phyloP scores from a whole-genome alignment of 2,329 filamentous ascomycete species.

The Aspergillus thermomutatus region DNA sequence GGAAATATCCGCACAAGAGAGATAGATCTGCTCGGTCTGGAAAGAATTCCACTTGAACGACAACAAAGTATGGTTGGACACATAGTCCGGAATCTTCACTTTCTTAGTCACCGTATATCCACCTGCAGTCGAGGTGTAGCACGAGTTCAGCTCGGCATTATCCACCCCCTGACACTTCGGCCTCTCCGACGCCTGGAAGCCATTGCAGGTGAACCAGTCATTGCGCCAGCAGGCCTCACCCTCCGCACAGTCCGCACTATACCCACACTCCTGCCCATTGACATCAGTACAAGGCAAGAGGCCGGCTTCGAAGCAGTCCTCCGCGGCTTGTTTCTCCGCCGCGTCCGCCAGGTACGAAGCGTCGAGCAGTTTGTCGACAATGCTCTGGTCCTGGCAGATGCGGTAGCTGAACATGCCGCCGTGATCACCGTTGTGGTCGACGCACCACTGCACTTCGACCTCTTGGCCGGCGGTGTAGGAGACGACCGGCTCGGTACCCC shows the following conservation, averaged over 20 bases:
- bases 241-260: conserved; percentile 46
- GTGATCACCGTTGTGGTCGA: conserved; percentile 56
- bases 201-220: conserved; percentile 53
- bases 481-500: conserved; percentile 44
- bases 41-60: conserved; percentile 55
- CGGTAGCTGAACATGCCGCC: conserved; percentile 57
- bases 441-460: conserved; percentile 54
- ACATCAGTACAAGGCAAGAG: conserved; percentile 51
- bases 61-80: conserved; percentile 50
- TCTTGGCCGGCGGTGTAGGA: conserved; percentile 47
- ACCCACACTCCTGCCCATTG: conserved; percentile 48
- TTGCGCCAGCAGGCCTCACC: conserved; percentile 48
- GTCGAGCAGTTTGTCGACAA: conserved; percentile 51
- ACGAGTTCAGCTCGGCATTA: conserved; percentile 42
- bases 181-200: conserved; percentile 12
- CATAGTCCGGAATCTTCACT: conserved; percentile 50
- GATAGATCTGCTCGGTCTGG: conserved; percentile 54
- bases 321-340: conserved; percentile 52
- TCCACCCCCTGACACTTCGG: conserved; percentile 46
- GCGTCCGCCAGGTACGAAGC: conserved; percentile 48
- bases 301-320: conserved; percentile 51
- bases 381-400: conserved; percentile 50
- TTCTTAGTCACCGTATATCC: conserved; percentile 54
- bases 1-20: conserved; percentile 53
- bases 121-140: conserved; percentile 51